Conservation (phyloP, 371 early-diverging fungal species). For the Nematocida displodere region DNA sequence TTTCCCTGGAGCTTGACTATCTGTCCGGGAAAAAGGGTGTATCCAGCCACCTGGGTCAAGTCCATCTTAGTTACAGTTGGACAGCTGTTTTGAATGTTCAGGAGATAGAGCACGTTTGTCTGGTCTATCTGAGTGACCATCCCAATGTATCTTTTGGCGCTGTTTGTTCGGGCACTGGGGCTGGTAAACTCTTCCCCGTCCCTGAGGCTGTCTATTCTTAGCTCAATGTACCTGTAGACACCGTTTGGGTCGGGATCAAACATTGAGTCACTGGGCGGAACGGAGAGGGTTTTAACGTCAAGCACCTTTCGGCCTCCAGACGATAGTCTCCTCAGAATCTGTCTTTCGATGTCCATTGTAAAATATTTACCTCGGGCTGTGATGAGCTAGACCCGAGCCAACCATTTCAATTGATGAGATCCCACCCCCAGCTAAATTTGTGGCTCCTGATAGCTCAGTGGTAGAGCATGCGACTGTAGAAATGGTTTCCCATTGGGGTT, state of each 20-base stretch:
- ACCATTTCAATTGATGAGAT: too few relatives aligned
- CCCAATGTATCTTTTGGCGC: background rate
- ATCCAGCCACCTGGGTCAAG: background rate
- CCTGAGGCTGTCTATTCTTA: background rate
- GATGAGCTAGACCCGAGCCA: too few relatives aligned
- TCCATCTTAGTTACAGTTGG: background rate
- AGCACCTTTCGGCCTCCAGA: too few relatives aligned
- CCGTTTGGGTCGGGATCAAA: background rate
- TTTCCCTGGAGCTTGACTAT: slow-evolving; percentile 8
- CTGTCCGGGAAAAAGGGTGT: slow-evolving; percentile 29
- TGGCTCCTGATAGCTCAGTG: slow-evolving; percentile 65
- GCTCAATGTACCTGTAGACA: slow-evolving; percentile 11
- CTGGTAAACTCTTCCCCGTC: background rate
- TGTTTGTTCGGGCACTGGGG: background rate
- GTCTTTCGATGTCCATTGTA: too few relatives aligned
- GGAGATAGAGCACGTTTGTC: background rate
- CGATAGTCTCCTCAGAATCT: slow-evolving; percentile 8
- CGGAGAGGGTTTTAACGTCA: background rate
- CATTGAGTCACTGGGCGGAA: background rate
- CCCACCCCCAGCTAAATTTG: background rate
- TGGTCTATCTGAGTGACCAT: background rate
- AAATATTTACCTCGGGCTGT: too few relatives aligned
- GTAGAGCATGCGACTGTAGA: slow-evolving; percentile 66
- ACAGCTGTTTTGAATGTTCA: background rate
- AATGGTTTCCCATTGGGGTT: slow-evolving; percentile 55